Percentiles rank a stretch among this genome's conserved stretches.
These are phyloP conservation scores for Circinella umbellata DNA, from an alignment of 371 early-diverging fungal genomes.

Conservation along the genomic window DNA sequence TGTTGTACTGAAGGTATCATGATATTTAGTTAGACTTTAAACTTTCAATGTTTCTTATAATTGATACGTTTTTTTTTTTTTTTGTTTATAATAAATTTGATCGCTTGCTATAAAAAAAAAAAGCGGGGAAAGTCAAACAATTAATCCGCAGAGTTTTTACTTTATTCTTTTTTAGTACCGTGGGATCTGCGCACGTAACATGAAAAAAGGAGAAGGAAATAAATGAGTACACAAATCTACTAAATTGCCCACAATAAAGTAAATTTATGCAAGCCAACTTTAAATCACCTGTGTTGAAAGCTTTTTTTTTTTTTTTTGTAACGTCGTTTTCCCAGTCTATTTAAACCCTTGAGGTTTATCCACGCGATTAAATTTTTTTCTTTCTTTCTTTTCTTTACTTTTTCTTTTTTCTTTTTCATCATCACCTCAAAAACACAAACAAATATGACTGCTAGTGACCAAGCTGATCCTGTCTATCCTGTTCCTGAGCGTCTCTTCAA, in stretches of 20 bases:
- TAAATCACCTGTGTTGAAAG: background rate
- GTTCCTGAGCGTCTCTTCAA: conserved; percentile 54
- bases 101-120: background rate
- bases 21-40: conserved; percentile 1
- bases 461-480: conserved; percentile 36
- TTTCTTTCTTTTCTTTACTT: background rate
- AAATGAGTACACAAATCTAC: background rate
- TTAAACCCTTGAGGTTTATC: background rate
- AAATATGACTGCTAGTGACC: conserved; percentile 6
- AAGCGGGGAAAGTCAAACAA: too few species aligned
- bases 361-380: background rate
- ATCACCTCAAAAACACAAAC: background rate
- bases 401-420: background rate
- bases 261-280: conserved; percentile 10
- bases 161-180: background rate
- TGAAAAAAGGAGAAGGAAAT: background rate
- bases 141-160: too few species aligned
- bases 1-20: background rate
- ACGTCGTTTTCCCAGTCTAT: background rate
- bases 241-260: background rate
- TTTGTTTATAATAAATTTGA: background rate
- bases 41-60: background rate
- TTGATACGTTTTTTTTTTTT: background rate
- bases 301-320: background rate
- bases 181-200: conserved; percentile 5